Base-by-base conservation (phyloP, 768 basidiomycete genomes). In the Suillus placidus region DNA sequence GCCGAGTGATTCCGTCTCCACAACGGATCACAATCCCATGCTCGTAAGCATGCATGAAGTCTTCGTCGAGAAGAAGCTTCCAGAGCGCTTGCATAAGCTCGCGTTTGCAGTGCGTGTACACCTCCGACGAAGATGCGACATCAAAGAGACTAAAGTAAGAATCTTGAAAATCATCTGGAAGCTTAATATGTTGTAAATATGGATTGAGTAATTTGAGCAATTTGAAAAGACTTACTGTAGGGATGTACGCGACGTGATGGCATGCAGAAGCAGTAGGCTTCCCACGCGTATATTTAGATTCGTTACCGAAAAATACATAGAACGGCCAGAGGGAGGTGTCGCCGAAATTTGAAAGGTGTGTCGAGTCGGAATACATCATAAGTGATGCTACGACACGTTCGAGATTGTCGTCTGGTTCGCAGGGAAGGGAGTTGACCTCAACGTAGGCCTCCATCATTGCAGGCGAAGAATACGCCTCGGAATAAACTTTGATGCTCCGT, bases 281-380 rank as follows among this genome's bases (percentile, higher is more conserved):
- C 8, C 37, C 63, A 1, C 58, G 38, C 0, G 52, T 63, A 45
- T 67, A 71, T 37, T 69, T 70, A 14, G 70, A 71, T 34, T 67
- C 63, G 6, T 72, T 72, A 0, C 67, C 62, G 18, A 69, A 63
- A 56, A 58, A 70, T 1, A 71, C 10, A 34, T 70, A 71, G 5
- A 72, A 37, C 2, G 70, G 71, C 71, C 70, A 72, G 6, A 72
- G 40, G 0, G 63, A 57, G 3, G 66, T 61, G 47, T 64, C 55
- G 1, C 69, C 60, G 14, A 67, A 75, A 30, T 64, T 64, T 0
- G 71, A 63, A 8, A 73, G 71, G 57, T 73, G 72, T 2, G 73
- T 75, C 0, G 63, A 58, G 52, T 75, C 73, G 0, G 73, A 74
- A 66, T 71, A 73, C 30, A 69, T 35, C 71, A 72, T 72, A 26